These are phyloP conservation scores for Corymbia citriodora DNA, from an alignment of 441 rosid species.

Conservation along the genomic window DNA sequence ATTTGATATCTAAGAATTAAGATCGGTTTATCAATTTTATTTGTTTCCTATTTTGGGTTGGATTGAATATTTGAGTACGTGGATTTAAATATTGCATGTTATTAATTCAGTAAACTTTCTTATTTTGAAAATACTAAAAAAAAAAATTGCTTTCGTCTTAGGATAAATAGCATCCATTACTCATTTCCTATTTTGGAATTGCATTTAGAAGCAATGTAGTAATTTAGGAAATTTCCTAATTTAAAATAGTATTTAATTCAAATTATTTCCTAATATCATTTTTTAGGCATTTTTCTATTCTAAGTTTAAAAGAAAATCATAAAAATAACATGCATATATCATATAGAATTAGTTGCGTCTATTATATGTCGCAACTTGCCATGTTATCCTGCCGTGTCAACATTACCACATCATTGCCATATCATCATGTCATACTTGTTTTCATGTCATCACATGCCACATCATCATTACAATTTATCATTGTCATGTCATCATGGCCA, in stretches of 20 bases:
- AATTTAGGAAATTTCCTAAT: not conserved
- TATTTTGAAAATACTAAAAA: not conserved
- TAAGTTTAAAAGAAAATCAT: not conserved
- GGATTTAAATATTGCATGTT: not conserved
- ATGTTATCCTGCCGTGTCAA: not conserved
- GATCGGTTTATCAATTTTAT: not conserved
- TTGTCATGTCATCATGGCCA: not conserved
- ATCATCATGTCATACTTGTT: not conserved
- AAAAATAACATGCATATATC: not conserved
- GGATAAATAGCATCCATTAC: not conserved
- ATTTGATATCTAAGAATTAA: not conserved
- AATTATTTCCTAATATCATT: not conserved
- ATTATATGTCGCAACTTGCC: not conserved
- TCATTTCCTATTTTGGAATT: not conserved
- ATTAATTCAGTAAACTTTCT: not conserved
- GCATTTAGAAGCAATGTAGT: not conserved
- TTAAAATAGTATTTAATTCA: not conserved
- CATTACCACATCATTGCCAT: not conserved
- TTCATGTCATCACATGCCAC: not conserved
- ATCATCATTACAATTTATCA: not conserved
- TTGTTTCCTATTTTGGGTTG: not conserved
- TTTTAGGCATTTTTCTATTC: not conserved
- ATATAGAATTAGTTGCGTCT: not conserved
- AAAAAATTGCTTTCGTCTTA: not conserved
- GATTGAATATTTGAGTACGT: not conserved